Base-by-base conservation (phyloP, 225 moss, liverwort and hornwort genomes). In the Lunularia cruciata region DNA sequence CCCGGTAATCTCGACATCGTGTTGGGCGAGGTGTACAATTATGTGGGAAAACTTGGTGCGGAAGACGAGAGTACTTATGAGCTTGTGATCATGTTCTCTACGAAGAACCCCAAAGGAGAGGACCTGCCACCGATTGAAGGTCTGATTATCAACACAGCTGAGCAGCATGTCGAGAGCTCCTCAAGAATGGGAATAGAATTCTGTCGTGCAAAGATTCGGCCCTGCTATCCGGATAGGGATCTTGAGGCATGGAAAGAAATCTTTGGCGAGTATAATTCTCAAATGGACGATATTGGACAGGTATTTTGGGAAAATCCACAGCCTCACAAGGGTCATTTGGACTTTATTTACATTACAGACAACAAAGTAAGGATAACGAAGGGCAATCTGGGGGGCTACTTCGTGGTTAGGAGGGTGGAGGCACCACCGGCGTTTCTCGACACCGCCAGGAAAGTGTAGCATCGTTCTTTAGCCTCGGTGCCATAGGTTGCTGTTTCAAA, bases 161-260 rank as follows among this genome's bases (percentile, higher is more conserved):
- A 26, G 35, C 73, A 57, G 58, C 68, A 5, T 3, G 60, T 79
- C 26, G 60, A 28, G 9, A 47, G 57, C 20, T 67, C 77, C n/a
- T 12, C 49, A 20, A 62, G 40, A 11, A 47, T 83, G 75, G 72
- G 56, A n/a, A 54, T 84, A 23, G 28, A 6, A 12, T 85, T 88
- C 39, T 22, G 58, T 31, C 47, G 76, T 11, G 60, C 74, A 22
- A 63, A 53, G 9, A 23, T 88, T 55, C 74, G 75, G 36, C 88
- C 88, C 0, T 60, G 49, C 47, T 55, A 70, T 16, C 83, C 79
- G 38, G 79, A 83, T 59, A 68, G 40, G 8, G 86, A 83, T 34
- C 49, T 88, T 30, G 78, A 45, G 42, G 75, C 66, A 6, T 88
- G 88, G 88, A 86, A 72, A 79, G 60, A 60, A 30, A 27, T 88